Evolutionary conservation across 768 basidiomycete genomes (phyloP).

Genomic region (Termitomyces titanicus): DNA sequence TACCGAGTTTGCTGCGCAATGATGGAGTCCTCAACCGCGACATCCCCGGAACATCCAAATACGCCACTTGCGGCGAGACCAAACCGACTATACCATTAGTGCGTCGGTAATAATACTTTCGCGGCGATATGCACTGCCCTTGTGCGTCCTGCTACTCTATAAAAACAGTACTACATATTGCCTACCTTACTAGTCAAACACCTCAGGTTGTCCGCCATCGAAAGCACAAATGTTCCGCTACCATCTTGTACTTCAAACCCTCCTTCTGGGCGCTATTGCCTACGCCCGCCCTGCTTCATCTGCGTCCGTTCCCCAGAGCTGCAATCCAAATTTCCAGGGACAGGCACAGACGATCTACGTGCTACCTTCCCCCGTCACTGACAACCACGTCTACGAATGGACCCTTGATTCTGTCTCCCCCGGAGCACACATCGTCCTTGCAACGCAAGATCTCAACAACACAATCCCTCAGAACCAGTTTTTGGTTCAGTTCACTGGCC

Average conservation of each 20-base stretch:
- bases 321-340: slow-evolving; percentile 10
- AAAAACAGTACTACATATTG: no score
- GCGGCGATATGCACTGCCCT: no score
- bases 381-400: slow-evolving; percentile 3
- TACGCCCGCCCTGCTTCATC: slow-evolving; percentile 26
- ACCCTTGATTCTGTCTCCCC: slow-evolving; percentile 5
- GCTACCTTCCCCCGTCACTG: not conserved
- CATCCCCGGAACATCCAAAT: no score
- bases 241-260: not conserved
- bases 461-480: slow-evolving; percentile 5
- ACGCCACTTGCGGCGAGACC: no score
- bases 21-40: no score
- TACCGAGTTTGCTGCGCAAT: no score
- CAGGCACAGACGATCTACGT: slow-evolving; percentile 9
- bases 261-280: slow-evolving; percentile 1
- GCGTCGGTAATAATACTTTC: no score
- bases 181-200: no score
- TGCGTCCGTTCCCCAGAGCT: slow-evolving; percentile 7
- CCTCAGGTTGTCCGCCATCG: no score
- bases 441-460: not conserved
- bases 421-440: slow-evolving; percentile 7
- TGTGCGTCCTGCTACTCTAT: no score
- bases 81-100: no score
- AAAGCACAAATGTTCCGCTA: no score
- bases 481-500: slow-evolving; percentile 11